Percentiles rank a stretch among this genome's conserved stretches.
Evolutionary conservation across 2,329 filamentous ascomycete genomes (phyloP).

Genomic region (Xylariaceae sp.): DNA sequence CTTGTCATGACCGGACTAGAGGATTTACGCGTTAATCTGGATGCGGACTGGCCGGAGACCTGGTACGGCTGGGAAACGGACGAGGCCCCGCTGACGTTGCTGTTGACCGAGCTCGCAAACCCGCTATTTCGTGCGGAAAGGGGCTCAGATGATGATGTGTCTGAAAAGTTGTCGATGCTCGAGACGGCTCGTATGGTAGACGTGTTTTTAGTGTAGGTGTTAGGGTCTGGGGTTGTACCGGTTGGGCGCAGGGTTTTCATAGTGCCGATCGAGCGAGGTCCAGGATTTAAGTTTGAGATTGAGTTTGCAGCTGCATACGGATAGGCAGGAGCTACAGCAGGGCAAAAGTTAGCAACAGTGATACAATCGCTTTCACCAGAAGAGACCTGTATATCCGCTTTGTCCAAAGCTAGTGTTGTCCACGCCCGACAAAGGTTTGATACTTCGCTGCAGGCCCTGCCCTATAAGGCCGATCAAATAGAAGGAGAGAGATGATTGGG

Average conservation of each 20-base stretch:
- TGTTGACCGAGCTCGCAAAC: conserved; percentile 53
- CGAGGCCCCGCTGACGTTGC: conserved; percentile 46
- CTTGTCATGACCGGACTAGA: conserved; percentile 15
- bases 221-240: conserved; percentile 19
- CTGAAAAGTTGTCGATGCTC: conserved; percentile 46
- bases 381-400: conserved; percentile 14
- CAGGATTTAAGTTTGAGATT: conserved; percentile 17
- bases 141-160: conserved; percentile 34
- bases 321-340: conserved; percentile 17
- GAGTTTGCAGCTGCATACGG: conserved; percentile 20
- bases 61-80: conserved; percentile 33
- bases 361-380: conserved; percentile 4
- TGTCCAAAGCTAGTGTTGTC: conserved; percentile 17
- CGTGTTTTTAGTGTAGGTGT: conserved; percentile 32
- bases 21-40: conserved; percentile 28
- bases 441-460: background rate
- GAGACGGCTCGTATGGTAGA: conserved; percentile 51
- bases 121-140: conserved; percentile 42
- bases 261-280: conserved; percentile 19
- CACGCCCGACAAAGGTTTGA: conserved; percentile 5
- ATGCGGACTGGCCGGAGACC: conserved; percentile 29
- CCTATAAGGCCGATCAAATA: background rate
- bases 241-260: conserved; percentile 21
- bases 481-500: conserved; percentile 9
- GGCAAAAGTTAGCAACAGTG: conserved; percentile 19